Base-by-base conservation (phyloP, 1,284 basidiomycete genomes). In the Ganoderma multipileum region DNA sequence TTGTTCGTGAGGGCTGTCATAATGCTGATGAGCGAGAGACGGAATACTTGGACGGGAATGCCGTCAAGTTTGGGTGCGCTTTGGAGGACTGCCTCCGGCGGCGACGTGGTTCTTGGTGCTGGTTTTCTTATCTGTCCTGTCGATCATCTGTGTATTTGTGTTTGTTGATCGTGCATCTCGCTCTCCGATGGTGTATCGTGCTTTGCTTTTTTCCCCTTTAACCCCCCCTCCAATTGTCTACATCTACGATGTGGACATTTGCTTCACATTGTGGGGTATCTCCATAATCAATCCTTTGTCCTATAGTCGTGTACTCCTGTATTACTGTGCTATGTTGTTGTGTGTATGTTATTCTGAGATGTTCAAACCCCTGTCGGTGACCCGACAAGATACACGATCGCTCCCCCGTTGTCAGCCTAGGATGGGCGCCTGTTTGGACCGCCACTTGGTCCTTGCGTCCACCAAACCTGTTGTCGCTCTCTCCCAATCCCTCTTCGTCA, bases 21-120 rank as follows among this genome's bases (percentile, higher is more conserved):
- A 60, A 26, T 11, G 58, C 58, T 42, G 58, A 41, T 60, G 58
- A 23, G n/a, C 58, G 58, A 42, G 38, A 38, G 33, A 42, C 39
- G 39, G 39, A n/a, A n/a, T n/a, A n/a, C n/a, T n/a, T n/a, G n/a
- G n/a, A n/a, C n/a, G n/a, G n/a, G n/a, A n/a, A n/a, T n/a, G n/a
- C n/a, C n/a, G n/a, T n/a, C n/a, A n/a, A n/a, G n/a, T n/a, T n/a
- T 38, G 8, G 58, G 23, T 60, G 58, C 58, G 58, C 28, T 38
- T 14, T 41, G 23, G 38, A 14, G 28, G 38, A 41, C 23, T 23
- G 38, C 23, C 57, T 60, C 23, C 58, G 23, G 58, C 5, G 58
- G 3, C 33, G 33, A 3, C 8, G 33, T 33, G 58, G 16, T 26
- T 41, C 38, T 26, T 39, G 38, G 38, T 14, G 9, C 38, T 11